These are phyloP conservation scores for Larix kaempferi DNA, from an alignment of 75 land plant species.

Conservation along the genomic window DNA sequence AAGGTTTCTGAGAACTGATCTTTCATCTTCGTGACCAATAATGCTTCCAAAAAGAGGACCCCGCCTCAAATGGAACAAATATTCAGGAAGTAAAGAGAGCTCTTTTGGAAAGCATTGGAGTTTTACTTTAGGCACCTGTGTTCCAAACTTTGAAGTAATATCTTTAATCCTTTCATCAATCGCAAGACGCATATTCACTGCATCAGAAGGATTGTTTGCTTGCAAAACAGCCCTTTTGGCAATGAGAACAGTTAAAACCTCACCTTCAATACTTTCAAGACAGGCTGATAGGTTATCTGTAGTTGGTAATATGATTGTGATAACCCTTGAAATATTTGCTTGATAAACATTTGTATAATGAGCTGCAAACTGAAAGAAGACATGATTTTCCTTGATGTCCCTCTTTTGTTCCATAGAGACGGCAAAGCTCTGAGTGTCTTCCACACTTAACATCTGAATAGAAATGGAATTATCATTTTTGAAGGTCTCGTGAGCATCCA, in stretches of 20 bases:
- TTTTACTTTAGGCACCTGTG: conserved; percentile 57
- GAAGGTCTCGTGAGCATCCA: conserved; percentile 69
- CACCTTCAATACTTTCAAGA: conserved; percentile 82
- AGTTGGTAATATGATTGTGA: conserved; percentile 84
- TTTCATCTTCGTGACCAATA: conserved; percentile 99
- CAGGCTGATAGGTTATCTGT: conserved; percentile 66
- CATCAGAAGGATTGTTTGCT: conserved; percentile 73
- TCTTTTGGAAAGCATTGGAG: conserved; percentile 73
- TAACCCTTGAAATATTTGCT: conserved; percentile 79
- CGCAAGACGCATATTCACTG: conserved; percentile 59
- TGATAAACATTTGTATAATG: conserved; percentile 66
- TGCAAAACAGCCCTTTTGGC: conserved; percentile 76
- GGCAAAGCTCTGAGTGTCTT: conserved; percentile 89
- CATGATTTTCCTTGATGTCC: conserved; percentile 66
- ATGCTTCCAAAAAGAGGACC: conserved; percentile 95
- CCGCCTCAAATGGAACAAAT: conserved; percentile 86
- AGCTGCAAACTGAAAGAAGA: conserved; percentile 83
- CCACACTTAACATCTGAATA: conserved; percentile 82
- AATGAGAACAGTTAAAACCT: conserved; percentile 82
- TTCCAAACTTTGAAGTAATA: conserved; percentile 76
- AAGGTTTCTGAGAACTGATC: conserved; percentile 78
- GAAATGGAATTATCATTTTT: conserved; percentile 66
- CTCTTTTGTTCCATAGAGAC: conserved; percentile 67
- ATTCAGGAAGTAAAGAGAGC: conserved; percentile 70
- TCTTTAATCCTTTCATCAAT: conserved; percentile 94